Evolutionary conservation across 805 yeast genomes (phyloP).

Genomic region (Barnettozyma sp.): DNA sequence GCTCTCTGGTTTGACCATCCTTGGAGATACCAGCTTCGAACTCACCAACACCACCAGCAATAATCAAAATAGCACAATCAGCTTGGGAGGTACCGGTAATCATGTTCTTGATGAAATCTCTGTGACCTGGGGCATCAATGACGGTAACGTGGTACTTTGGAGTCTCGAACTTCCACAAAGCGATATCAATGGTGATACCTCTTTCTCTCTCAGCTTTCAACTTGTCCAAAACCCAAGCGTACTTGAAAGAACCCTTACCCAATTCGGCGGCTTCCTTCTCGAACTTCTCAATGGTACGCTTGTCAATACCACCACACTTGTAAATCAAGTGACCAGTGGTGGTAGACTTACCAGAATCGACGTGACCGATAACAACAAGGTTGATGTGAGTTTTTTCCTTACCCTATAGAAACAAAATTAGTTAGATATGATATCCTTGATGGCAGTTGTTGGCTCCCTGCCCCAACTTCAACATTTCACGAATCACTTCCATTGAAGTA

Average conservation of each 20-base stretch:
- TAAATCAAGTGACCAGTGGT: constrained; percentile 98
- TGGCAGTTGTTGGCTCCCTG: too few relatives aligned
- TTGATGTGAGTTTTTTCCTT: constrained; percentile 96
- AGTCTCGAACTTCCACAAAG: constrained; percentile 94
- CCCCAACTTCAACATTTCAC: too few relatives aligned
- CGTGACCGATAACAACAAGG: constrained; percentile 99
- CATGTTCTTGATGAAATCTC: constrained; percentile 95
- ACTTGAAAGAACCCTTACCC: constrained; percentile 97
- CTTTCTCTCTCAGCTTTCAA: constrained; percentile 96
- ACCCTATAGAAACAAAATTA: constrained; percentile 51
- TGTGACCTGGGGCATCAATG: constrained; percentile 94
- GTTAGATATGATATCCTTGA: too few relatives aligned
- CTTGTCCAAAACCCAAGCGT: constrained; percentile 96
- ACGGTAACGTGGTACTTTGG: constrained; percentile 91
- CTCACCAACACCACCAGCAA: constrained; percentile 93
- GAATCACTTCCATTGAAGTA: constrained; percentile 1
- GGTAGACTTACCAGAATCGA: constrained; percentile 98
- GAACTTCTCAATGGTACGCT: constrained; percentile 97
- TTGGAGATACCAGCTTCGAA: constrained; percentile 95
- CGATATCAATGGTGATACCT: constrained; percentile 95
- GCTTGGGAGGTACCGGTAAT: constrained; percentile 95
- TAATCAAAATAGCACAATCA: constrained; percentile 86
- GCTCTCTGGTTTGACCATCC: constrained; percentile 98
- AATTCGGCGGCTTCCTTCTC: constrained; percentile 98
- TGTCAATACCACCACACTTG: constrained; percentile 99